phyloP scores from a whole-genome alignment of 129 eudicot genomes.

The Scalesia atractyloides region DNA sequence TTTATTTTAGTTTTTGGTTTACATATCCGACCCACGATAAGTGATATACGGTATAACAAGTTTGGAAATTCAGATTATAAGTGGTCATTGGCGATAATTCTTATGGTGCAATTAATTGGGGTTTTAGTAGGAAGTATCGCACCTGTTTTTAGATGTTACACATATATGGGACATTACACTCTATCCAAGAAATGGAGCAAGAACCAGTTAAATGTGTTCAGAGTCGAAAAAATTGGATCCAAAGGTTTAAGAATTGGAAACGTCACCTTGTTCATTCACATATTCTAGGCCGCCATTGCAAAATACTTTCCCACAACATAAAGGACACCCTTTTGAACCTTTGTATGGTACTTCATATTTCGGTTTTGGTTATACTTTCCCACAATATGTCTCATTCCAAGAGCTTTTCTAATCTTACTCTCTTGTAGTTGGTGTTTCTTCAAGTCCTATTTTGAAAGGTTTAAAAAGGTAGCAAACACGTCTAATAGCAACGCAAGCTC shows the following conservation, averaged over 20 bases:
- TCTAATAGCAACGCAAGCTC: background rate
- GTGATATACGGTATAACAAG: background rate
- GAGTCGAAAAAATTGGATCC: slow-evolving; percentile 33
- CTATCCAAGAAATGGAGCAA: slow-evolving; percentile 15
- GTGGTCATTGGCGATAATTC: too few species aligned
- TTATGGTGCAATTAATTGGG: background rate
- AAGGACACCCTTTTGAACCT: background rate
- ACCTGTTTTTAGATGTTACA: background rate
- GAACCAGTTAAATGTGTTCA: background rate
- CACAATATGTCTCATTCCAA: background rate
- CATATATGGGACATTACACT: background rate
- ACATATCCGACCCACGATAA: too few species aligned
- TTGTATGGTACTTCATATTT: background rate
- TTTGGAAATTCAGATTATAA: too few species aligned
- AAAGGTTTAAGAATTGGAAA: slow-evolving; percentile 1
- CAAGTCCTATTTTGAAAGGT: background rate
- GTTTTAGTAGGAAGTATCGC: background rate
- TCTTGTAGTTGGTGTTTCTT: background rate
- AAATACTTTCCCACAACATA: background rate
- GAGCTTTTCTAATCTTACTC: background rate
- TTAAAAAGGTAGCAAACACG: background rate
- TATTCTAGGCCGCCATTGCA: background rate
- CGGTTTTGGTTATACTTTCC: background rate
- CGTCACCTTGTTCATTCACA: background rate
- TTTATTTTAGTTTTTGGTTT: background rate